Evolutionary conservation across 257 asterid species (phyloP).

Genomic region (Jasminum sambac): DNA sequence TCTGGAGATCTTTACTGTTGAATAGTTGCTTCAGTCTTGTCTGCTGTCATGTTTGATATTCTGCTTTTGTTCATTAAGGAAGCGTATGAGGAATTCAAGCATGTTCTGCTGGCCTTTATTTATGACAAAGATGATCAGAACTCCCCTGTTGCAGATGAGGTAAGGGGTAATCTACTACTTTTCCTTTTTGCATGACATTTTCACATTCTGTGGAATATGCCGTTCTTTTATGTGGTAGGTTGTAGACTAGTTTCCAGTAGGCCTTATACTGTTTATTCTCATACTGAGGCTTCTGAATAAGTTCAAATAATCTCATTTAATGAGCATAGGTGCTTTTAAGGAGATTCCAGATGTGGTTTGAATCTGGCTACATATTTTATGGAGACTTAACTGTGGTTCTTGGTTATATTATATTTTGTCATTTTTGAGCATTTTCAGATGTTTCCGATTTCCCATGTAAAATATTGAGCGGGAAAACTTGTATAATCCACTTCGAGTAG

Average conservation of each 20-base stretch:
- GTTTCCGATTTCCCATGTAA: not conserved
- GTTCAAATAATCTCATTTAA: constrained; percentile 3
- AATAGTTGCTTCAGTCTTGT: not conserved
- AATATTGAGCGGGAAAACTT: constrained; percentile 11
- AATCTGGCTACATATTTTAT: not conserved
- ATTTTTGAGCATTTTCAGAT: not conserved
- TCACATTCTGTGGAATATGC: not conserved
- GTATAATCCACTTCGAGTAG: not conserved
- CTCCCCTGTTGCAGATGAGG: constrained; percentile 96
- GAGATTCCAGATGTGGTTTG: not conserved
- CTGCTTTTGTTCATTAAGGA: constrained; percentile 53
- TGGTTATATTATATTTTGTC: constrained; percentile 4
- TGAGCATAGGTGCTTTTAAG: not conserved
- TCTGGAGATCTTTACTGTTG: not conserved
- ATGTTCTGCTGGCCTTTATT: constrained; percentile 80
- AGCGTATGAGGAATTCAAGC: constrained; percentile 98
- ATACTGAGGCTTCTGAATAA: not conserved
- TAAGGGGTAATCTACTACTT: constrained; percentile 28
- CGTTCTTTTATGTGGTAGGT: not conserved
- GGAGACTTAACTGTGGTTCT: not conserved
- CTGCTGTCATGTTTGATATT: constrained; percentile 29
- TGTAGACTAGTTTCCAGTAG: not conserved
- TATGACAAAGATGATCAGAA: constrained; percentile 82
- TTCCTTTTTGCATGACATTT: not conserved
- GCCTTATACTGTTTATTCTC: not conserved